These are phyloP conservation scores for Ligustrum vulgare DNA, from an alignment of 257 asterid species.

Conservation along the genomic window DNA sequence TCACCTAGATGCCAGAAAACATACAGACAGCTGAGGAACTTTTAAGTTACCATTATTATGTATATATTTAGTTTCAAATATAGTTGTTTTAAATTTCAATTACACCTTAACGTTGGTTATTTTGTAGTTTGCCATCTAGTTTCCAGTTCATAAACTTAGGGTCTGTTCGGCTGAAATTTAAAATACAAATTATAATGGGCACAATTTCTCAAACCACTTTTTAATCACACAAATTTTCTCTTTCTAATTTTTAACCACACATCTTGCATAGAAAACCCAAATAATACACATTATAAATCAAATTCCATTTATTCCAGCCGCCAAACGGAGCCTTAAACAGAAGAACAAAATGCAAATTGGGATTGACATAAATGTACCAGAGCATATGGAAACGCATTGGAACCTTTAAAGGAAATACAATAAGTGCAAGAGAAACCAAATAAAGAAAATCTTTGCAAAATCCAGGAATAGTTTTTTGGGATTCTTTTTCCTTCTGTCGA, in stretches of 20 bases:
- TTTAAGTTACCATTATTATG: not conserved
- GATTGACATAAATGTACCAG: not conserved
- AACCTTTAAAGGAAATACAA: not conserved
- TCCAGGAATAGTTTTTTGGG: not conserved
- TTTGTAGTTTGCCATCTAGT: not conserved
- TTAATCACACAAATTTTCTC: too few species aligned
- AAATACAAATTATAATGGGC: too few species aligned
- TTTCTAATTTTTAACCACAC: too few species aligned
- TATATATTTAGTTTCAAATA: not conserved
- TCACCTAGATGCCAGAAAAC: not conserved
- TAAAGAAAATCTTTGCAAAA: not conserved
- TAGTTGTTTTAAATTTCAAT: not conserved
- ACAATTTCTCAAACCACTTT: too few species aligned
- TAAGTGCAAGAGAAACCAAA: not conserved
- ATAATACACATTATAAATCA: too few species aligned
- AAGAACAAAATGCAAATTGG: not conserved
- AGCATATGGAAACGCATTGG: not conserved
- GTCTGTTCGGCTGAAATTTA: too few species aligned
- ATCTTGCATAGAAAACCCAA: too few species aligned
- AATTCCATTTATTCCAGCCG: too few species aligned
- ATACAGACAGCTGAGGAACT: not conserved
- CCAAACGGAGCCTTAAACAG: too few species aligned
- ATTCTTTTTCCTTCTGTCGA: not conserved
- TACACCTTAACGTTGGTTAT: not conserved
- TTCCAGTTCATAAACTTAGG: not conserved